Base-by-base conservation (phyloP, 108 stramenopile species). In the Nannochloropsis salina region DNA sequence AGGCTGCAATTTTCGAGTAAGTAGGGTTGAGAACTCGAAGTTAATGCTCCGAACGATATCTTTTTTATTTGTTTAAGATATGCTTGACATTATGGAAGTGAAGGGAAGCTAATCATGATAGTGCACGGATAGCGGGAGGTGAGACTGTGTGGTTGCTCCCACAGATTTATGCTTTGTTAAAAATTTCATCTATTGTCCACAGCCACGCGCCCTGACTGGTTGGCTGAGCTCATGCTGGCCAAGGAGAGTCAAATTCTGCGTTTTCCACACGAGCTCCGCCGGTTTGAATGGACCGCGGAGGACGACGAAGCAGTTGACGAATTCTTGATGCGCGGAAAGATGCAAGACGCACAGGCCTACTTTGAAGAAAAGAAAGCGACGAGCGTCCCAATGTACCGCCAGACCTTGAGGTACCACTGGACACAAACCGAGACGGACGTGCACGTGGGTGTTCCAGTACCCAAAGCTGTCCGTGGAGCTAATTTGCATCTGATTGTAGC, bases 221-320 rank as follows among this genome's bases (percentile, higher is more conserved):
- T 74, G 5, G 61, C 3, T 3, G 61, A 74, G 61, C n/a, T 74
- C 20, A 74, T 74, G 2, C 15, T 74, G 61, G 61, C 61, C 20
- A 74, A 74, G n/a, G 61, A 74, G n/a, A 74, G 61, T 74, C 61
- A 74, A 74, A 74, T 74, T n/a, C 61, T 74, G 20, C 61, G 61
- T 74, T 74, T 74, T 6, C 61, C 61, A n/a, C n/a, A 74, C 61
- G 61, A 74, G 61, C 61, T 74, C 61, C 61, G 61, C 61, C 61
- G 61, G 15, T n/a, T 74, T n/a, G 61, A 74, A 74, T 74, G 61
- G 61, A 6, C 61, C 61, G 20, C 61, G 20, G 61, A 74, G n/a
- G 61, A 74, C 8, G 61, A 74, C 61, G 61, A 74, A 74, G 61
- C 61, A 15, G 61, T 74, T n/a, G 61, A 74, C 61, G 61, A n/a